Evolutionary conservation across 257 asterid species (phyloP).

Genomic region (Capsicum pubescens): DNA sequence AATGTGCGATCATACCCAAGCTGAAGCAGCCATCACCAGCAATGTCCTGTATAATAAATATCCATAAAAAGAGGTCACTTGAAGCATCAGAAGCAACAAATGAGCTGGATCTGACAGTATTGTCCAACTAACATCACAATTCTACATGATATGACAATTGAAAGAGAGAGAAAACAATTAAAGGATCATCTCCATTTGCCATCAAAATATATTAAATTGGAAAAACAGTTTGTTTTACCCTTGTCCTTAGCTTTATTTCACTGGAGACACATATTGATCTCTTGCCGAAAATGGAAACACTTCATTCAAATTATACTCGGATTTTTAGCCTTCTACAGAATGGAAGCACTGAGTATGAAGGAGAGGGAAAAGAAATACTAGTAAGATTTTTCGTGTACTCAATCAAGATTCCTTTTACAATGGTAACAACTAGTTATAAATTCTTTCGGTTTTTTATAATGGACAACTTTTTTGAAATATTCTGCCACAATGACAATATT

Average conservation of each 20-base stretch:
- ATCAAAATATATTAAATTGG: background rate
- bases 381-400: background rate
- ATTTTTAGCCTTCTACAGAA: background rate
- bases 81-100: background rate
- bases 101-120: conserved; percentile 3
- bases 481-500: background rate
- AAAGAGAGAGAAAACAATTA: background rate
- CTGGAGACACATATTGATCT: background rate
- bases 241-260: background rate
- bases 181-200: background rate
- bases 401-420: background rate
- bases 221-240: background rate
- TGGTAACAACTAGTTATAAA: background rate
- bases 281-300: background rate
- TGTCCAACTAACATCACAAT: conserved; percentile 2
- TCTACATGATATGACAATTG: background rate
- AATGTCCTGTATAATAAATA: conserved; percentile 57
- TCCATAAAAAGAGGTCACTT: background rate
- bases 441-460: background rate
- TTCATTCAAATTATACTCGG: background rate
- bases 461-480: background rate
- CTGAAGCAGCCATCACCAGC: conserved; percentile 98
- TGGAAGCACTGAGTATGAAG: background rate
- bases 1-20: conserved; percentile 91
- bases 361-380: background rate